Evolutionary conservation across 768 basidiomycete species (phyloP).

Genomic region (Amanita polypyramis): DNA sequence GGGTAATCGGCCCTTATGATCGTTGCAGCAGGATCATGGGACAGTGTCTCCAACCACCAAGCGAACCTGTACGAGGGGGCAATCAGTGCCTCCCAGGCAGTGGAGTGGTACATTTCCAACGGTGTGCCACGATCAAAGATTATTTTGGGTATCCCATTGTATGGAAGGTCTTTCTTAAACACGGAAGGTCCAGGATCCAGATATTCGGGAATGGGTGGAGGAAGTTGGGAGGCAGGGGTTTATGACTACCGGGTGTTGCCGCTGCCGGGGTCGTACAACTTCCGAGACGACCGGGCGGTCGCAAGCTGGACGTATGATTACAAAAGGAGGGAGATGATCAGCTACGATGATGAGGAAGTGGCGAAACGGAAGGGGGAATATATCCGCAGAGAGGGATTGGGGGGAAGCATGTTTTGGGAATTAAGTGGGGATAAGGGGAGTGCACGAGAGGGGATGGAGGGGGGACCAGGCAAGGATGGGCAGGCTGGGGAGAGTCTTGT

Average conservation of each 20-base stretch:
- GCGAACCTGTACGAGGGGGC: conserved; percentile 71
- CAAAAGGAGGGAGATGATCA: conserved; percentile 66
- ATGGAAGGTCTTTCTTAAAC: conserved; percentile 84
- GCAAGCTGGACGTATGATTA: conserved; percentile 85
- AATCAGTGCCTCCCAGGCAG: conserved; percentile 50
- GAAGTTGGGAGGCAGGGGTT: conserved; percentile 85
- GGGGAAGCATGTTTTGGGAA: conserved; percentile 95
- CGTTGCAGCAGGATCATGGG: conserved; percentile 65
- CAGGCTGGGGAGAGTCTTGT: conserved; percentile 67
- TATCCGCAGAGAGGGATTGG: conserved; percentile 65
- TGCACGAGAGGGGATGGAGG: conserved; percentile 61
- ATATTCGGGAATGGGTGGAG: conserved; percentile 76
- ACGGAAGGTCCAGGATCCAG: conserved; percentile 74
- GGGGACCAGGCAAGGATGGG: conserved; percentile 62
- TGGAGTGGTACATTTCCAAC: conserved; percentile 57
- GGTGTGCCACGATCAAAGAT: conserved; percentile 77
- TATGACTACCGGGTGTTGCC: conserved; percentile 93
- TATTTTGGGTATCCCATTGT: conserved; percentile 86
- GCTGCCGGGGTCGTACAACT: conserved; percentile 53
- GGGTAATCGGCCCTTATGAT: conserved; percentile 1
- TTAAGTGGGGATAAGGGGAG: conserved; percentile 78
- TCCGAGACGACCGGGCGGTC: conserved; percentile 52
- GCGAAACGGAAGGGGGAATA: conserved; percentile 70
- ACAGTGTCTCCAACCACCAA: conserved; percentile 64
- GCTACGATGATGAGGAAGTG: conserved; percentile 66